Percentiles rank a stretch among this genome's conserved stretches.
Evolutionary conservation across 495 filamentous ascomycete species (phyloP).

Genomic region (Rostrohypoxylon terebratum): DNA sequence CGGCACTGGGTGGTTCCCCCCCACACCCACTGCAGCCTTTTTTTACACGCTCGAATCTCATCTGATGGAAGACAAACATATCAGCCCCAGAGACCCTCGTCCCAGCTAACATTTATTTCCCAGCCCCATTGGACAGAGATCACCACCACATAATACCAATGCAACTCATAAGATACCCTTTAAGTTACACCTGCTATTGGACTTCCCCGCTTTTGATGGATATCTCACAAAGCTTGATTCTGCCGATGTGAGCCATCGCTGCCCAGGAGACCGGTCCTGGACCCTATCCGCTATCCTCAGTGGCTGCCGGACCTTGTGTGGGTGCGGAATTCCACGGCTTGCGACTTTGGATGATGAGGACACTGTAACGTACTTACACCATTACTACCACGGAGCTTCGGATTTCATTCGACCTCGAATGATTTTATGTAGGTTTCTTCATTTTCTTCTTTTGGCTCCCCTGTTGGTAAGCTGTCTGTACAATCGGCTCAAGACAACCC

Average conservation of each 20-base stretch:
- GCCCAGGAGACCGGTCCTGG: slow-evolving; percentile 36
- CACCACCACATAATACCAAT: slow-evolving; percentile 30
- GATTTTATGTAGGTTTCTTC: slow-evolving; percentile 31
- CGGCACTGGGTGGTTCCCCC: slow-evolving; percentile 32
- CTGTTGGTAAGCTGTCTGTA: slow-evolving; percentile 29
- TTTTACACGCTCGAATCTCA: slow-evolving; percentile 32
- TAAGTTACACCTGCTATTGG: slow-evolving; percentile 39
- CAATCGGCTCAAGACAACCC: slow-evolving; percentile 25
- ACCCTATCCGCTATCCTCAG: slow-evolving; percentile 21
- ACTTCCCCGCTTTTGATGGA: slow-evolving; percentile 45
- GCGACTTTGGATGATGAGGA: slow-evolving; percentile 15
- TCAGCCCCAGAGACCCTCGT: slow-evolving; percentile 42
- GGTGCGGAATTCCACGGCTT: slow-evolving; percentile 40
- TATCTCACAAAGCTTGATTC: slow-evolving; percentile 42
- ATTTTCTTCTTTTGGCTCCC: slow-evolving; percentile 13
- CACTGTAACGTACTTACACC: slow-evolving; percentile 21
- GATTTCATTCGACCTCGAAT: slow-evolving; percentile 30
- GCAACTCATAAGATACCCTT: slow-evolving; percentile 41
- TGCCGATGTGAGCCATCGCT: slow-evolving; percentile 44
- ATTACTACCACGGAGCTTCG: slow-evolving; percentile 31
- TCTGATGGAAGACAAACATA: slow-evolving; percentile 18
- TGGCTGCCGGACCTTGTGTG: slow-evolving; percentile 9
- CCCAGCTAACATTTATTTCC: slow-evolving; percentile 34
- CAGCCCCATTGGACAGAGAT: slow-evolving; percentile 35
- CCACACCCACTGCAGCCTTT: slow-evolving; percentile 34